These are phyloP conservation scores for Lodderomyces parapsilosis DNA, from an alignment of 1,139 yeast genomes.

Conservation along the genomic window DNA sequence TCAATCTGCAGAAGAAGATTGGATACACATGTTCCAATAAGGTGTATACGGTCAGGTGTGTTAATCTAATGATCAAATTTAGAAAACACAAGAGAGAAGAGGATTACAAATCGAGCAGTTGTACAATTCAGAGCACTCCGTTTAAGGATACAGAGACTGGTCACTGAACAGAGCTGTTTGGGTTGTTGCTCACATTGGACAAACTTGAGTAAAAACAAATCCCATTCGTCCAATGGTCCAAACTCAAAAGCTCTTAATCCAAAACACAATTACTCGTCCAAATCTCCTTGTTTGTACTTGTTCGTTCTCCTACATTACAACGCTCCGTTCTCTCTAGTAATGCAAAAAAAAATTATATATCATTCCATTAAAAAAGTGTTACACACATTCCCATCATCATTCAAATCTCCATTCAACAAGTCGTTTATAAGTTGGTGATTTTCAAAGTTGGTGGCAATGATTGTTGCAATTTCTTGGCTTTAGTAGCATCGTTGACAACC, in stretches of 20 bases:
- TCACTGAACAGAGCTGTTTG: neutral
- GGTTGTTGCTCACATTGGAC: neutral
- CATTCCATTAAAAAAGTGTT: conserved; percentile 1
- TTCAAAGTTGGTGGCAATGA: conserved; percentile 95
- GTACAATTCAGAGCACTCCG: no score
- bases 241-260: neutral
- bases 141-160: no score
- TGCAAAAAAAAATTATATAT: neutral
- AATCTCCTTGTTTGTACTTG: neutral
- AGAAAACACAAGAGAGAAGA: no score
- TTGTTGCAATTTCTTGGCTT: conserved; percentile 98
- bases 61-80: no score
- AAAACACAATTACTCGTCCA: neutral
- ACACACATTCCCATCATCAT: conserved; percentile 1
- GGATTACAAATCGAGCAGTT: no score
- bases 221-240: no score
- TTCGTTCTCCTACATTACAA: neutral
- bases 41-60: no score
- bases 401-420: conserved; percentile 1
- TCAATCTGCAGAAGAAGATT: no score
- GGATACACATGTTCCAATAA: no score
- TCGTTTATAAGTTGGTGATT: conserved; percentile 61
- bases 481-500: conserved; percentile 92
- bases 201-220: no score
- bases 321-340: neutral